These are phyloP conservation scores for Myotisia sp. DNA, from an alignment of 2,329 filamentous ascomycete species.

Conservation along the genomic window DNA sequence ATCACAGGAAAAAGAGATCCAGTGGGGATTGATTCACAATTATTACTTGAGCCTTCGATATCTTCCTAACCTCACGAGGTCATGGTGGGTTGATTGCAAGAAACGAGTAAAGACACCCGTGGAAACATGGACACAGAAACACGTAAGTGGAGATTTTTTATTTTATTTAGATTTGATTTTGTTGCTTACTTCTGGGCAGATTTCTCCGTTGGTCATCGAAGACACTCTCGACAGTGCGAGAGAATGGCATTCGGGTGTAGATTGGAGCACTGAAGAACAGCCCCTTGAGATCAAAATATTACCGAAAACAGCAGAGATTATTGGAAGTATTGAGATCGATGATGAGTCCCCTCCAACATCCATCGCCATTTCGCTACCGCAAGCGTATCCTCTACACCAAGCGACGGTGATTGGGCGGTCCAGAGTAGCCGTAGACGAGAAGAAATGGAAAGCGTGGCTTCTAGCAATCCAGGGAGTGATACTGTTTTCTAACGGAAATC, in stretches of 20 bases:
- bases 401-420: constrained; percentile 64
- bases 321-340: constrained; percentile 74
- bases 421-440: constrained; percentile 75
- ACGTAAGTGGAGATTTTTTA: constrained; percentile 46
- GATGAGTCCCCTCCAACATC: constrained; percentile 70
- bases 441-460: constrained; percentile 87
- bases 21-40: constrained; percentile 72
- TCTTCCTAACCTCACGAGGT: constrained; percentile 61
- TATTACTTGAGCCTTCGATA: constrained; percentile 72
- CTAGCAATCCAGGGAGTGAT: constrained; percentile 82
- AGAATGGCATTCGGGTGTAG: constrained; percentile 31
- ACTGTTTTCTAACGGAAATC: constrained; percentile 75
- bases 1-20: constrained; percentile 55
- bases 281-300: constrained; percentile 55
- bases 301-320: constrained; percentile 57
- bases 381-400: constrained; percentile 66
- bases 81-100: constrained; percentile 71
- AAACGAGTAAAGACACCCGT: constrained; percentile 67
- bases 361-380: constrained; percentile 66
- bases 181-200: constrained; percentile 14
- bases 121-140: constrained; percentile 72
- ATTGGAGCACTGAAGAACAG: constrained; percentile 37
- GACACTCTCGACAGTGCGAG: constrained; percentile 27
- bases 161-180: neutral
- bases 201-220: constrained; percentile 29